Conservation (phyloP, 2,329 filamentous ascomycete species). For the Alternaria viburni region DNA sequence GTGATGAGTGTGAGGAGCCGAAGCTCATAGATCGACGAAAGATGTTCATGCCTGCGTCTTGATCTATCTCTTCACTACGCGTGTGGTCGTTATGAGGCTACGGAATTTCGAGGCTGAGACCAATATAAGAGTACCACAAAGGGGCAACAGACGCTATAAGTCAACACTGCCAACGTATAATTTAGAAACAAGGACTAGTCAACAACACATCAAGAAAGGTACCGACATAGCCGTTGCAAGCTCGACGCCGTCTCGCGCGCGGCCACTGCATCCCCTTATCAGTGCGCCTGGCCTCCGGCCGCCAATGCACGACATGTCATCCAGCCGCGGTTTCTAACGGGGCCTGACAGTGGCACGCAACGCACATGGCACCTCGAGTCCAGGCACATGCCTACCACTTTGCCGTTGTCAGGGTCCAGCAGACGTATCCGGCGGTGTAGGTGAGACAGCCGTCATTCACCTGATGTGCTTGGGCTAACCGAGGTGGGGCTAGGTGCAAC, state of each 20-base stretch:
- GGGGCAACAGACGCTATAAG: background rate
- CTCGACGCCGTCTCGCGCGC: background rate
- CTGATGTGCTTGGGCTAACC: slow-evolving; percentile 4
- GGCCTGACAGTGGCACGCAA: slow-evolving; percentile 13
- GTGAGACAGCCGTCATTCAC: slow-evolving; percentile 15
- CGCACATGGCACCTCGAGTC: background rate
- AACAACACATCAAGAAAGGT: background rate
- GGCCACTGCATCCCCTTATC: slow-evolving; percentile 8
- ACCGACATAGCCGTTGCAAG: background rate
- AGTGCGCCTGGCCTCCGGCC: slow-evolving; percentile 1
- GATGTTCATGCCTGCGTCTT: slow-evolving; percentile 10
- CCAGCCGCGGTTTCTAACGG: background rate
- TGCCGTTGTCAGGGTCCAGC: slow-evolving; percentile 1
- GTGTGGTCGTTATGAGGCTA: background rate
- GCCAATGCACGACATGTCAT: slow-evolving; percentile 9
- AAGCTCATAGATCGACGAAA: slow-evolving; percentile 23
- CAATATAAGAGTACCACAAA: background rate
- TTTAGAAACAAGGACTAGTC: background rate
- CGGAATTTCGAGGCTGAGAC: background rate
- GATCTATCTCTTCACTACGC: background rate
- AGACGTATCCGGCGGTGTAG: slow-evolving; percentile 6
- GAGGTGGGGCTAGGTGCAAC: background rate
- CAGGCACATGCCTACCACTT: slow-evolving; percentile 9
- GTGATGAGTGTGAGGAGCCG: slow-evolving; percentile 14
- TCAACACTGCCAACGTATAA: background rate